Conservation (phyloP, 169 alveolate genomes). For the Condylostoma magnum region DNA sequence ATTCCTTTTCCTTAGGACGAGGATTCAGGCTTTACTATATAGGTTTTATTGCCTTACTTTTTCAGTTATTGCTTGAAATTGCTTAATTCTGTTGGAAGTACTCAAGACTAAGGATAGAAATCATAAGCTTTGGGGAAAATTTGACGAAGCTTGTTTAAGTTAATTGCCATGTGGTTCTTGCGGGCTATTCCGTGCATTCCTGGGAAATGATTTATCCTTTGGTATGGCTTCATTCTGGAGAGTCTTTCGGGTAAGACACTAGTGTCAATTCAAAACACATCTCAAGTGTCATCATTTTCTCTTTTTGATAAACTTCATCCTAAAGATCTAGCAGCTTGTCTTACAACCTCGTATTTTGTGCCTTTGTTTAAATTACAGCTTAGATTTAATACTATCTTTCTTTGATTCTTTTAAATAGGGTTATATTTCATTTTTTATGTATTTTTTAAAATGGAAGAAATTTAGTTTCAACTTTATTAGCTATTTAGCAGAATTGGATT, state of each 20-base stretch:
- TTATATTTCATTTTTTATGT: too few relatives aligned
- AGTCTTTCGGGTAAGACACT: slow-evolving; percentile 55
- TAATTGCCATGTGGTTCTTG: slow-evolving; percentile 67
- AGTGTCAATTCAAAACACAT: slow-evolving; percentile 70
- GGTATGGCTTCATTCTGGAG: slow-evolving; percentile 50
- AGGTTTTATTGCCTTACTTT: slow-evolving; percentile 50
- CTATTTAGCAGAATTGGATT: too few relatives aligned
- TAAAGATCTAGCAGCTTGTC: slow-evolving; percentile 52
- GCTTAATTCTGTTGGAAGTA: slow-evolving; percentile 64
- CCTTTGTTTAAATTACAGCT: too few relatives aligned
- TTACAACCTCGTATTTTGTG: slow-evolving; percentile 57
- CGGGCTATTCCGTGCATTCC: slow-evolving; percentile 70
- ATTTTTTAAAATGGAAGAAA: too few relatives aligned
- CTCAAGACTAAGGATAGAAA: slow-evolving; percentile 72
- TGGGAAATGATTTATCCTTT: slow-evolving; percentile 74
- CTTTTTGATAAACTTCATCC: slow-evolving; percentile 34
- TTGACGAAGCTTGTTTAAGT: slow-evolving; percentile 59
- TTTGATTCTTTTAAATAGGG: too few relatives aligned
- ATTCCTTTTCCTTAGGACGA: slow-evolving; percentile 76
- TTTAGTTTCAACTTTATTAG: too few relatives aligned
- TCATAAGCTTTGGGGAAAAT: slow-evolving; percentile 58
- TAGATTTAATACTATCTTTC: too few relatives aligned
- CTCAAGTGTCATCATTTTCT: slow-evolving; percentile 60
- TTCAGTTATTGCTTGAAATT: slow-evolving; percentile 48
- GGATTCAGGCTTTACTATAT: slow-evolving; percentile 75